Percentiles rank a stretch among this genome's conserved stretches.
phyloP scores from a whole-genome alignment of 805 yeast species.

The Metschnikowia santaceciliae region DNA sequence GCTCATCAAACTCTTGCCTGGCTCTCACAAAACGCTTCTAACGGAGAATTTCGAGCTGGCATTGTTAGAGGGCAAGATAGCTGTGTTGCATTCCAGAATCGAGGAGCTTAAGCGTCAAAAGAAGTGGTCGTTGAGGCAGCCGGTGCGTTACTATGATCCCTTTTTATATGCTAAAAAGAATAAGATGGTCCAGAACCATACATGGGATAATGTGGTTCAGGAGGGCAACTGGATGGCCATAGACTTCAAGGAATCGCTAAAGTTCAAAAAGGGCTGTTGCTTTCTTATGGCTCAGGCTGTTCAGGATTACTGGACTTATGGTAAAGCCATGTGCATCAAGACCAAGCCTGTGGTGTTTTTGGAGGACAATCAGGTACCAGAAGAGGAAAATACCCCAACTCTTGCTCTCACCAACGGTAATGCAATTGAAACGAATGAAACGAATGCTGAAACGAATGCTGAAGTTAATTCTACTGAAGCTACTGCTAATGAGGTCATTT shows the following conservation, averaged over 20 bases:
- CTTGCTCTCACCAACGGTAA: background rate
- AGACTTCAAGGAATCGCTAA: constrained; percentile 68
- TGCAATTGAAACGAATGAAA: background rate
- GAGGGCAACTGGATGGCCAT: constrained; percentile 84
- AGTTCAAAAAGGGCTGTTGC: constrained; percentile 68
- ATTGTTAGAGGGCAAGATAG: constrained; percentile 82
- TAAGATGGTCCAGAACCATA: constrained; percentile 40
- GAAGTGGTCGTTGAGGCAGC: constrained; percentile 90
- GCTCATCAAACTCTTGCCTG: constrained; percentile 70
- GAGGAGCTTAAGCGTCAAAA: constrained; percentile 86
- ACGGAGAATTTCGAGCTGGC: constrained; percentile 85
- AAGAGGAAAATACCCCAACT: background rate
- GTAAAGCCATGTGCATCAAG: constrained; percentile 60
- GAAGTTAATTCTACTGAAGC: background rate
- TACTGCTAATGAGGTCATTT: background rate
- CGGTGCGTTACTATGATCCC: constrained; percentile 68
- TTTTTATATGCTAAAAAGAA: constrained; percentile 27
- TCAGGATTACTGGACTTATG: constrained; percentile 72
- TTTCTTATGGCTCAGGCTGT: constrained; percentile 68
- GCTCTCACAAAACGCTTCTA: constrained; percentile 80
- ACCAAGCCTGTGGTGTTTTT: constrained; percentile 40
- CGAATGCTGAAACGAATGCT: background rate
- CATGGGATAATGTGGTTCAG: constrained; percentile 68
- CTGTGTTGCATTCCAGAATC: constrained; percentile 83
- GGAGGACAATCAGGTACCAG: background rate